These are phyloP conservation scores for Vanrija pseudolonga DNA, from an alignment of 1,284 basidiomycete genomes.

Conservation along the genomic window DNA sequence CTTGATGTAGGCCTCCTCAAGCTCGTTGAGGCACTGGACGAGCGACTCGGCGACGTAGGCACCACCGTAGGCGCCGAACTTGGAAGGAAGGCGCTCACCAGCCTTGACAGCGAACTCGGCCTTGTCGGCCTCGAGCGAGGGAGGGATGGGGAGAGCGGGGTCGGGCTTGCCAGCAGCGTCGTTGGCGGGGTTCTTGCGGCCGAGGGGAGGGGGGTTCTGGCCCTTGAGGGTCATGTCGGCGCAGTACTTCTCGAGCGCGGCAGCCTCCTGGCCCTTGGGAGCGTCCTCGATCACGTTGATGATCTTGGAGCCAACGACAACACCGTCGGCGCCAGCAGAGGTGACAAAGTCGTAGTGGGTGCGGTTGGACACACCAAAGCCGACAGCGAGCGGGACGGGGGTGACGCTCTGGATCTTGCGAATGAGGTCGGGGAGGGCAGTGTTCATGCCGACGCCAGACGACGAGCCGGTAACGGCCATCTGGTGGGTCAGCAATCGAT, in stretches of 20 bases:
- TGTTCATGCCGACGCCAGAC: conserved; percentile 66
- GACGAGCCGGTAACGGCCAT: conserved; percentile 98
- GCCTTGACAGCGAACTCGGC: conserved; percentile 37
- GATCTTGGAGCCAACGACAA: conserved; percentile 87
- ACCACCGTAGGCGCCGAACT: conserved; percentile 94
- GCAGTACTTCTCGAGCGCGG: conserved; percentile 72
- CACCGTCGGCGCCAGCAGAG: conserved; percentile 84
- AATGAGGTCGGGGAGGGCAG: conserved; percentile 72
- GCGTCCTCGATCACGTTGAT: conserved; percentile 73
- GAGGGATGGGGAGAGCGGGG: conserved; percentile 44
- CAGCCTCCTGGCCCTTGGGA: conserved; percentile 53
- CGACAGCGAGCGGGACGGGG: conserved; percentile 82
- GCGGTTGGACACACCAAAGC: conserved; percentile 92
- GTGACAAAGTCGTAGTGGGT: conserved; percentile 83
- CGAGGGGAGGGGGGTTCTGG: conserved; percentile 48
- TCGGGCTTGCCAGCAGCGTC: conserved; percentile 24
- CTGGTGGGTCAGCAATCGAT: conserved; percentile 49
- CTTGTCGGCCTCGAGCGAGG: conserved; percentile 24
- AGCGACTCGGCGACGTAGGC: conserved; percentile 96
- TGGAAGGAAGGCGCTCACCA: conserved; percentile 61
- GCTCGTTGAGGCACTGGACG: conserved; percentile 82
- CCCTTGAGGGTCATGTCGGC: conserved; percentile 64
- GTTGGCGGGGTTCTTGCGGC: conserved; percentile 21
- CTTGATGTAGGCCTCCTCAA: conserved; percentile 83
- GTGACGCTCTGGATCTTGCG: conserved; percentile 66